phyloP scores from a whole-genome alignment of 2,329 filamentous ascomycete genomes.

The Aspergillus amoenus region DNA sequence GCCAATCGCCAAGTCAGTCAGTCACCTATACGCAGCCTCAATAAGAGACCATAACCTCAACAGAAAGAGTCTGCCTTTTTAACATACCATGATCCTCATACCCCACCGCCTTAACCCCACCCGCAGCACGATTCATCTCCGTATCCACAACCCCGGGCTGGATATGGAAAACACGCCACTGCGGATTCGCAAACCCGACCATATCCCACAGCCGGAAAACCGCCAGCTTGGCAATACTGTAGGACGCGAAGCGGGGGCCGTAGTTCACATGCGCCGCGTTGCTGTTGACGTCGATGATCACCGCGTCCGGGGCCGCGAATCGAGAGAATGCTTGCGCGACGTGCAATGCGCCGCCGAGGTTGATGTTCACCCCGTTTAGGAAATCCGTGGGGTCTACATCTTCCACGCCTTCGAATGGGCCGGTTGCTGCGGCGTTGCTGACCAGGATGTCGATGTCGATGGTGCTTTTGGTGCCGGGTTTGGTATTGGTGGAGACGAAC shows the following conservation, averaged over 20 bases:
- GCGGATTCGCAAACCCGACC: background rate
- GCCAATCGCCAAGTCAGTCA: background rate
- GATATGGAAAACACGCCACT: background rate
- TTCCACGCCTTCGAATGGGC: background rate
- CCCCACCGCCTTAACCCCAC: slow-evolving; percentile 3
- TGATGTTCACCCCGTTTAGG: background rate
- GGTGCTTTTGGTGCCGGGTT: background rate
- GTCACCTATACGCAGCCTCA: background rate
- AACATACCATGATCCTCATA: slow-evolving; percentile 1
- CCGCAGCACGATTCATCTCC: slow-evolving; percentile 2
- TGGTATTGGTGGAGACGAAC: background rate
- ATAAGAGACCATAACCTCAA: background rate
- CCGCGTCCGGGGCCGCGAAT: background rate
- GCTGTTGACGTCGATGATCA: background rate
- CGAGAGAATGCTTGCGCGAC: background rate
- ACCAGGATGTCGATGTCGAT: background rate
- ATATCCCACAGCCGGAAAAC: slow-evolving; percentile 3
- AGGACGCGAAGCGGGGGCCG: background rate
- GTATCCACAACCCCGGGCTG: slow-evolving; percentile 10
- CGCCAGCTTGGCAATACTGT: background rate
- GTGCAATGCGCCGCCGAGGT: background rate
- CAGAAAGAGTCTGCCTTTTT: background rate
- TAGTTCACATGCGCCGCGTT: background rate
- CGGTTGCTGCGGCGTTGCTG: background rate
- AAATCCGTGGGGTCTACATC: background rate